Evolutionary conservation across 805 yeast species (phyloP).

Genomic region (Maudiozyma turicensis): DNA sequence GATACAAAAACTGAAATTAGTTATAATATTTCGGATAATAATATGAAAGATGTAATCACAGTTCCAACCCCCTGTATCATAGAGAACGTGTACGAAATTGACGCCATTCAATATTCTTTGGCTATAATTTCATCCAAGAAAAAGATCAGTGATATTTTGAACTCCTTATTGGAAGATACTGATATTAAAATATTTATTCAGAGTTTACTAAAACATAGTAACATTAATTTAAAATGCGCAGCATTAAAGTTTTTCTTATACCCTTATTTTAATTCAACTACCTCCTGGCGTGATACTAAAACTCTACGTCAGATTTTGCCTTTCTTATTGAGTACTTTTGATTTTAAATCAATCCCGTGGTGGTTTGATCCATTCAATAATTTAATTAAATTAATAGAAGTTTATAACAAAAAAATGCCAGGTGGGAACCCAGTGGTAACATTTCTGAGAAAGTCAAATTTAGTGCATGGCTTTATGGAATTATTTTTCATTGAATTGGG

Average conservation of each 20-base stretch:
- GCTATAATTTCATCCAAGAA: slow-evolving; percentile 7
- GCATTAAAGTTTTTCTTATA: slow-evolving; percentile 13
- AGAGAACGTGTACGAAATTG: slow-evolving; percentile 12
- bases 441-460: slow-evolving; percentile 17
- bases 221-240: slow-evolving; percentile 16
- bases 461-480: slow-evolving; percentile 17
- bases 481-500: slow-evolving; percentile 18
- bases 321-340: slow-evolving; percentile 18
- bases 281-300: slow-evolving; percentile 9
- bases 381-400: slow-evolving; percentile 13
- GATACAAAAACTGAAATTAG: background rate
- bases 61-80: slow-evolving; percentile 20
- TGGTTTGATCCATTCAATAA: slow-evolving; percentile 27
- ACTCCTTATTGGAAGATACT: slow-evolving; percentile 8
- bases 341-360: slow-evolving; percentile 20
- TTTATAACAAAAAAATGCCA: slow-evolving; percentile 18
- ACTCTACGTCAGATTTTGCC: slow-evolving; percentile 18
- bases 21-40: background rate
- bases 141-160: background rate
- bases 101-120: slow-evolving; percentile 11
- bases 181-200: slow-evolving; percentile 13
- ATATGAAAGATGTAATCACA: background rate
- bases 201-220: slow-evolving; percentile 18
- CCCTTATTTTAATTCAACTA: slow-evolving; percentile 10
- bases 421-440: slow-evolving; percentile 19